A percentile compares a stretch with the other conserved stretches of the same genome.
These are phyloP conservation scores for Naumovozyma baii DNA, from an alignment of 805 yeast genomes.

Conservation along the genomic window DNA sequence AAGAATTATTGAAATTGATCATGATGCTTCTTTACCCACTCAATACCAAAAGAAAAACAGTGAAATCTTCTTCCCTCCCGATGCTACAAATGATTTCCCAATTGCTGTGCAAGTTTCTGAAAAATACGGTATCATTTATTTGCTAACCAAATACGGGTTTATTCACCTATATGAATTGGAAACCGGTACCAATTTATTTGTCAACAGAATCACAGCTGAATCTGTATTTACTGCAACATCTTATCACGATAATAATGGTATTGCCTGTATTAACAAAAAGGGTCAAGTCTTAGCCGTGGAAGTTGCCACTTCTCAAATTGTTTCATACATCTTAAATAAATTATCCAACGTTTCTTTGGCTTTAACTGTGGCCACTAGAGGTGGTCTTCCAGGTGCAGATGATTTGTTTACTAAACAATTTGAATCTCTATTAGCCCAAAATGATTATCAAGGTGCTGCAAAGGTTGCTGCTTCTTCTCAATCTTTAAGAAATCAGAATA, in stretches of 20 bases:
- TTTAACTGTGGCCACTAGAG: constrained; percentile 81
- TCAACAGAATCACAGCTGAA: constrained; percentile 92
- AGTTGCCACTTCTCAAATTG: constrained; percentile 70
- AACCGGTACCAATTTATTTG: constrained; percentile 83
- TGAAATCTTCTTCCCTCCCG: constrained; percentile 93
- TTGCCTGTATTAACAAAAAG: constrained; percentile 83
- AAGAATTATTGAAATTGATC: constrained; percentile 94
- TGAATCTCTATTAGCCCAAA: constrained; percentile 69
- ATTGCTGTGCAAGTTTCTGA: constrained; percentile 80
- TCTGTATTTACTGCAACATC: constrained; percentile 84
- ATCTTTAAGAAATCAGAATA: constrained; percentile 85
- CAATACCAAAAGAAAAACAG: constrained; percentile 75
- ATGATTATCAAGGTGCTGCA: constrained; percentile 88
- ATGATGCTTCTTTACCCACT: constrained; percentile 70
- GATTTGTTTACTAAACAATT: constrained; percentile 84
- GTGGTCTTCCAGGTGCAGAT: constrained; percentile 97
- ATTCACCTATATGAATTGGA: constrained; percentile 92
- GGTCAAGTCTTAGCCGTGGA: constrained; percentile 95
- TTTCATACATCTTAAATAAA: constrained; percentile 82
- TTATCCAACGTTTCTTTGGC: constrained; percentile 83
- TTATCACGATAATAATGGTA: constrained; percentile 67
- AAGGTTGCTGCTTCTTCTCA: constrained; percentile 94
- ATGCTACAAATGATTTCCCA: constrained; percentile 93
- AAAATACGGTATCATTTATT: constrained; percentile 76
- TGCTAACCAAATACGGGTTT: constrained; percentile 92